These are phyloP conservation scores for Phyllosticta capitalensis DNA, from an alignment of 2,329 filamentous ascomycete genomes.

Conservation along the genomic window DNA sequence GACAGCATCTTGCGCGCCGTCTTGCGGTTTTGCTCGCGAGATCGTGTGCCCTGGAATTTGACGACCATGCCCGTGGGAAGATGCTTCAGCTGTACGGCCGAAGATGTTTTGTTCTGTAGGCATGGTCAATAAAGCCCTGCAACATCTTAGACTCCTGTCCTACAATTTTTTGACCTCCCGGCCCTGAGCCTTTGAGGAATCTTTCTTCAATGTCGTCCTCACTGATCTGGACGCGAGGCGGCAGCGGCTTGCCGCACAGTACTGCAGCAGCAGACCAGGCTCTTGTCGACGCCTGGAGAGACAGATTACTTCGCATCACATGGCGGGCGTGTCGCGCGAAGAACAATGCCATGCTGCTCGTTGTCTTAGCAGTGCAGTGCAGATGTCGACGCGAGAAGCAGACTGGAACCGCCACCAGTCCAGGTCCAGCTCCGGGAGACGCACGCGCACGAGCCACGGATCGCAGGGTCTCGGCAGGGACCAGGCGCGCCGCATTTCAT, in stretches of 20 bases:
- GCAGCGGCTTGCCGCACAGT: constrained; percentile 49
- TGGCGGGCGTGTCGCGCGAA: background rate
- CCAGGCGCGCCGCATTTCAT: background rate
- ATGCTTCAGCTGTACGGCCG: constrained; percentile 87
- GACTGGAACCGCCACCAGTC: background rate
- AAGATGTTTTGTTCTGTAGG: constrained; percentile 81
- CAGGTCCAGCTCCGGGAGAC: background rate
- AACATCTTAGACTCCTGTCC: constrained; percentile 17
- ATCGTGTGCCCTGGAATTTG: constrained; percentile 88
- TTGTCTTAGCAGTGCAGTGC: background rate
- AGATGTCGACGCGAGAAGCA: background rate
- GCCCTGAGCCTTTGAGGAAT: constrained; percentile 85
- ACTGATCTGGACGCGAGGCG: constrained; percentile 64
- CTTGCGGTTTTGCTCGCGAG: constrained; percentile 76
- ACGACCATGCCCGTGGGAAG: constrained; percentile 83
- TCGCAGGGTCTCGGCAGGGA: background rate
- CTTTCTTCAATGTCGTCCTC: constrained; percentile 73
- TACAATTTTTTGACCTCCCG: constrained; percentile 85
- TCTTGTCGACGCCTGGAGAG: constrained; percentile 7
- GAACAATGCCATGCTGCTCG: background rate
- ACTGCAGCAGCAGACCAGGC: constrained; percentile 16
- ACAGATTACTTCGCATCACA: background rate
- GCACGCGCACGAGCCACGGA: background rate
- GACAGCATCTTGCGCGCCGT: constrained; percentile 71
- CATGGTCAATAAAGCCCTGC: background rate